Conservation (phyloP, 2,329 filamentous ascomycete genomes). For the Sordariomycetes sp. region DNA sequence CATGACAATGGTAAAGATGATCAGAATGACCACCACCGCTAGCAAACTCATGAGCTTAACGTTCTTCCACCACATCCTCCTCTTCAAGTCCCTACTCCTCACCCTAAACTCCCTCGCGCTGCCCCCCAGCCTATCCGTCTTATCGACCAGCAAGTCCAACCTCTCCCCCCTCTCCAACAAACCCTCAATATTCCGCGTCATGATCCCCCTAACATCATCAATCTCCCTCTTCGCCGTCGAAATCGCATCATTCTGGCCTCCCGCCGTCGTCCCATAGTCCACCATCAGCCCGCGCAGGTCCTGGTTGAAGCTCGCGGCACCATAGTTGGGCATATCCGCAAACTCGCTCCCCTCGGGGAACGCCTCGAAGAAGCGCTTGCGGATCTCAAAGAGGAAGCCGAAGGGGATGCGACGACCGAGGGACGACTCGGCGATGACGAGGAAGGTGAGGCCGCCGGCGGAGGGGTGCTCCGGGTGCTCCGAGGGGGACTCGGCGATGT, state of each 20-base stretch:
- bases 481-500: constrained; percentile 73
- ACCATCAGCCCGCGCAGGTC: constrained; percentile 67
- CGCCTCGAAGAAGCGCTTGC: constrained; percentile 67
- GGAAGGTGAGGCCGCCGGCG: constrained; percentile 76
- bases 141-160: constrained; percentile 87
- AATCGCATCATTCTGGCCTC: constrained; percentile 68
- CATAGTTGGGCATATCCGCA: constrained; percentile 70
- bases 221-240: constrained; percentile 78
- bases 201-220: constrained; percentile 81
- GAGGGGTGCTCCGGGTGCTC: constrained; percentile 43
- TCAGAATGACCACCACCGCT: constrained; percentile 50
- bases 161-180: constrained; percentile 82
- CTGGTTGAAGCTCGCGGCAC: constrained; percentile 75
- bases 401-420: constrained; percentile 85
- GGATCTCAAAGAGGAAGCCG: constrained; percentile 81
- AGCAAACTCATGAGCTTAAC: constrained; percentile 82
- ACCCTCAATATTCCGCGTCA: constrained; percentile 90
- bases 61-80: constrained; percentile 99
- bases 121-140: constrained; percentile 84
- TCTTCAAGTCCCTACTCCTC: constrained; percentile 70
- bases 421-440: constrained; percentile 72
- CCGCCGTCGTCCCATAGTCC: constrained; percentile 68
- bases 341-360: constrained; percentile 62
- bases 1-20: constrained; percentile 41
- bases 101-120: constrained; percentile 85